These are phyloP conservation scores for Rosa rugosa DNA, from an alignment of 306 rosid genomes.

Conservation along the genomic window DNA sequence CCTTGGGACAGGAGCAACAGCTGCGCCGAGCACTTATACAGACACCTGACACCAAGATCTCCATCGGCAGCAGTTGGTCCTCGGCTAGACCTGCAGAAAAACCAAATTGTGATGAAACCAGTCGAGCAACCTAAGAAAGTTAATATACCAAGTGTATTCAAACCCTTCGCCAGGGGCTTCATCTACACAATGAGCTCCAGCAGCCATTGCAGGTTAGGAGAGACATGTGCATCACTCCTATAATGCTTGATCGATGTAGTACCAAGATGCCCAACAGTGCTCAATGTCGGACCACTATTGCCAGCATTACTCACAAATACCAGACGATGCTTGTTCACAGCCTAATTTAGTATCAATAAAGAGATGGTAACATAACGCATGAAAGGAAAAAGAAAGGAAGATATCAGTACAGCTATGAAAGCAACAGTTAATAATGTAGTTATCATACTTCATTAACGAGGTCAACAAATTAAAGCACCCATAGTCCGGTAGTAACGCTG, in stretches of 20 bases:
- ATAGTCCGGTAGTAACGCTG: conserved; percentile 84
- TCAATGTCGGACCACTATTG: conserved; percentile 95
- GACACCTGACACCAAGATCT: conserved; percentile 70
- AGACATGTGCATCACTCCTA: conserved; percentile 94
- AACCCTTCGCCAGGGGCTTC: conserved; percentile 93
- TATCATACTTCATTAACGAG: conserved; percentile 74
- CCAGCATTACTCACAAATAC: conserved; percentile 98
- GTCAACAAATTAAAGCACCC: conserved; percentile 86
- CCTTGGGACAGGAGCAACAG: conserved; percentile 91
- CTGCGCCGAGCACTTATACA: conserved; percentile 94
- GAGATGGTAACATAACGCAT: conserved; percentile 22
- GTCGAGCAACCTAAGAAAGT: conserved; percentile 14
- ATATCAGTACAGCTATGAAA: conserved; percentile 10
- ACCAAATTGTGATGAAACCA: conserved; percentile 19
- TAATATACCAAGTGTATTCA: conserved; percentile 88
- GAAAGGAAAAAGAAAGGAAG: conserved; percentile 19
- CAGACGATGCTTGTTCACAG: conserved; percentile 76
- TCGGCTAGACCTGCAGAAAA: conserved; percentile 87
- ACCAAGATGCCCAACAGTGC: conserved; percentile 97
- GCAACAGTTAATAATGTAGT: conserved; percentile 22
- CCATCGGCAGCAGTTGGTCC: conserved; percentile 94
- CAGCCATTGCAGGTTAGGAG: conserved; percentile 83
- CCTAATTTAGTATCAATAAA: conserved; percentile 49
- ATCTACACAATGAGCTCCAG: conserved; percentile 93
- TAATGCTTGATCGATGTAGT: conserved; percentile 73